Base-by-base conservation (phyloP, 169 alveolate genomes). In the Babesia ovis region DNA sequence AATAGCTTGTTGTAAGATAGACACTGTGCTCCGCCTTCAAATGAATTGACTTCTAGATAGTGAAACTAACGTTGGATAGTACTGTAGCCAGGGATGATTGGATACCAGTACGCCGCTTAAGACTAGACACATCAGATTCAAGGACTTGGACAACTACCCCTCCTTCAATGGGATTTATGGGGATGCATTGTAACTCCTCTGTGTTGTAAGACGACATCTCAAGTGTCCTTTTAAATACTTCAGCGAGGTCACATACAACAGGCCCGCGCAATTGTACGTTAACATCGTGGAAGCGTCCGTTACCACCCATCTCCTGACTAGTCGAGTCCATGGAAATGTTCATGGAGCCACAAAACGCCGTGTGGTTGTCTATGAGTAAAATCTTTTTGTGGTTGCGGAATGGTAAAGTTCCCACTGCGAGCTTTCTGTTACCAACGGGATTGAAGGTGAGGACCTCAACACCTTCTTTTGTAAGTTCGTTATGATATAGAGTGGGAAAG, bases 271-370 rank as follows among this genome's bases (percentile, higher is more conserved):
- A 14, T 37, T 71, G 45, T 29, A 77, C 41, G 77, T 62, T 59
- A 22, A 82, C 42, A 8, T 80, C 91, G 55, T 77, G 74, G 66
- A 67, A 85, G 20, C 61, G 61, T 35, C 76, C 68, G 71, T 55
- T 62, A 22, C 85, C 84, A 37, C 85, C 77, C 54, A 58, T 27
- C 25, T 67, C 64, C 35, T 37, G 39, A 20, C 56, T 54, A 34
- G 76, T 41, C 31, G 83, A 50, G 31, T 66, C 70, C 41, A 55
- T 75, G 20, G 93, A 71, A 14, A 91, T 83, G 45, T 91, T 91
- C 84, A 90, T 71, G n/a, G 95, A 91, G 18, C 95, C 95, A 48
- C 95, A 90, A 54, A 57, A 91, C 32, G 95, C 94, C 0, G 84
- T 32, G 42, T 64, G 57, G 29, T 91, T 84, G 41, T 87, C 91